Evolutionary conservation across 2,329 filamentous ascomycete genomes (phyloP), one percentile per base, ranked within the genome.

Genomic region (Fusarium udum): DNA sequence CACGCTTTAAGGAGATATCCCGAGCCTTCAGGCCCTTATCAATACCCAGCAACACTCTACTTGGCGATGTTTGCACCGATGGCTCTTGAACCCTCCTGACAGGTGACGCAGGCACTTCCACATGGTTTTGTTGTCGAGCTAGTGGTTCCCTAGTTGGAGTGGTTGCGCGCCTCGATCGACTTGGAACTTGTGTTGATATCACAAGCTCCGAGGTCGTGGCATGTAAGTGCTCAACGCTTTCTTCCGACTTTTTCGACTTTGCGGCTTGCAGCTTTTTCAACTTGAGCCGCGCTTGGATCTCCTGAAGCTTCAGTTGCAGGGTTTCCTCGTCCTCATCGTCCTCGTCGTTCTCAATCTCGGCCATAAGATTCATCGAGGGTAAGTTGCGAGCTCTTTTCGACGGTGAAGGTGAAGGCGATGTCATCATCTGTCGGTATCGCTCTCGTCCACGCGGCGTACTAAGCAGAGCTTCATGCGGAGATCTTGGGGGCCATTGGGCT

Each of bases 251-350:
- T 52, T 75, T 77, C 11, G 67, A 66, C 59, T 76, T 82, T 55
- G 81, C 82, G 79, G 91, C 92, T 80, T 96, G 93, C 20, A 98
- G 84, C 78, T 92, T 95, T 82, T 98, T 98, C 73, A 98, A 83
- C 82, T 92, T 96, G 59, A 98, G 84, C 68, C 92, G 92, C 12
- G 95, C 94, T 81, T 98, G 92, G 66, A 99, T 97, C 62, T 93
- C 94, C 73, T 95, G 91, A 10, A 98, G 85, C 80, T 97, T 92
- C 71, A 99, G 84, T 79, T 97, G 90, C 39, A 98, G 84, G 3
- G 91, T 97, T 84, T 98, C 95, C 81, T 98, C 95, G 75, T 97
- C 95, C 12, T 97, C 92, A 9, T 93, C 92, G 0, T 92, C 90
- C 15, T 90, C 87, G 9, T 84, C 84, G 7, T 86, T 84, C 10